Base-by-base conservation (phyloP, 768 basidiomycete species). In the Leccinum longicurvipes region DNA sequence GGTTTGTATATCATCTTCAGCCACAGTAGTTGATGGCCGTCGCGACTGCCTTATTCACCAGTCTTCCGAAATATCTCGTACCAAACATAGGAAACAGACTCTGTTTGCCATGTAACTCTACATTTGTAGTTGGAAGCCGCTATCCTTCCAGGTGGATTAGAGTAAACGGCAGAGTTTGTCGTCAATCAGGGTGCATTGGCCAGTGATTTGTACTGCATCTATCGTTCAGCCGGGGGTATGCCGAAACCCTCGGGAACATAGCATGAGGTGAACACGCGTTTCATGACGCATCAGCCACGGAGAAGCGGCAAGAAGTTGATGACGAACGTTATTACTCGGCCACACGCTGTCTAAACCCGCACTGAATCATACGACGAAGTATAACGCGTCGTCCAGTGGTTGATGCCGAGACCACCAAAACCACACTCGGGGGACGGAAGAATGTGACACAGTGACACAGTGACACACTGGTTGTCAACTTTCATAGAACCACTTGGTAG, bases 161-260 rank as follows among this genome's bases (percentile, higher is more conserved):
- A 21, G 25, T 15, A 46, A 46, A n/a, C 0, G 6, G 10, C 4
- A 17, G 21, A 27, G 17, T 17, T 9, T 46, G 45, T 25, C 14
- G 45, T 41, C 39, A 41, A 19, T 25, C 45, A 15, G 27, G 2
- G 25, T 17, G 45, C 36, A 41, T 19, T 41, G 1, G 19, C 39
- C n/a, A 3, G 11, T 15, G 14, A 23, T 24, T 24, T 12, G 42
- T 36, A 19, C 36, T 10, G 36, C n/a, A 68, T 62, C 69, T 67
- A 7, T 27, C 7, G 25, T 44, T 44, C 23, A 46, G 17, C 17
- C 12, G 6, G 17, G 9, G 25, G 15, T 17, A 24, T 17, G 17
- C 39, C 21, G 25, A 46, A 27, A 27, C 45, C 45, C 45, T 27
- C 25, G 45, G 45, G 17, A 8, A 46, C 17, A 44, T 7, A 6